Evolutionary conservation across 495 filamentous ascomycete genomes (phyloP).

Genomic region (Aspergillus affinis): DNA sequence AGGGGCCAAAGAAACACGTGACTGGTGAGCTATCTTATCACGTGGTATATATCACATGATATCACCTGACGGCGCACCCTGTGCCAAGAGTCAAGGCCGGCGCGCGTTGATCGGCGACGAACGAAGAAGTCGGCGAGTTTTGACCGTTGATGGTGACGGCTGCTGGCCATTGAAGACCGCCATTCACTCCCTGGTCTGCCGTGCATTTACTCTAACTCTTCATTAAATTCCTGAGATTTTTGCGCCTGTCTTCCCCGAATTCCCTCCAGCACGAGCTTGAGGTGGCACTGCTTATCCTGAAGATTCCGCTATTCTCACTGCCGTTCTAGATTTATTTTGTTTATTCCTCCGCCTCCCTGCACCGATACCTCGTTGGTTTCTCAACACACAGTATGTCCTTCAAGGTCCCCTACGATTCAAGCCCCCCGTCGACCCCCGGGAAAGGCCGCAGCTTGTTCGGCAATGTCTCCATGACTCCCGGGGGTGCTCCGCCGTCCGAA

Average conservation of each 20-base stretch:
- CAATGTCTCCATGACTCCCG: conserved; percentile 74
- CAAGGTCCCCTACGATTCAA: conserved; percentile 37
- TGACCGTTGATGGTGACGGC: not conserved
- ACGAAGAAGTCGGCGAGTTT: not conserved
- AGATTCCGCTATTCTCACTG: not conserved
- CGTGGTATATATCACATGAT: conserved; percentile 5
- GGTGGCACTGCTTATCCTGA: not conserved
- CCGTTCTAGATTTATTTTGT: conserved; percentile 3
- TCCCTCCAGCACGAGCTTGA: not conserved
- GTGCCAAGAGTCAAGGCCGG: conserved; percentile 13
- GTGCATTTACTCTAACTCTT: not conserved
- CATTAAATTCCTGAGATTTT: not conserved
- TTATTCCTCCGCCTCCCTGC: conserved; percentile 5
- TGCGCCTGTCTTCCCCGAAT: not conserved
- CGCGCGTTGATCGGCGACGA: conserved; percentile 11
- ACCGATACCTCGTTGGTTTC: not conserved
- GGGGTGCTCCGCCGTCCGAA: conserved; percentile 69
- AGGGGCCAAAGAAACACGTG: not conserved
- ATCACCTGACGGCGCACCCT: conserved; percentile 10
- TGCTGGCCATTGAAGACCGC: not conserved
- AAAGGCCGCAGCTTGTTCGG: conserved; percentile 42
- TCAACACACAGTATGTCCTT: conserved; percentile 37
- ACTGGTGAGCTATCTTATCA: not conserved
- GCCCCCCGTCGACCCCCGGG: conserved; percentile 43
- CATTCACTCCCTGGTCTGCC: not conserved